These are phyloP conservation scores for Limonomyces culmigenus DNA, from an alignment of 1,284 basidiomycete species.

Conservation along the genomic window DNA sequence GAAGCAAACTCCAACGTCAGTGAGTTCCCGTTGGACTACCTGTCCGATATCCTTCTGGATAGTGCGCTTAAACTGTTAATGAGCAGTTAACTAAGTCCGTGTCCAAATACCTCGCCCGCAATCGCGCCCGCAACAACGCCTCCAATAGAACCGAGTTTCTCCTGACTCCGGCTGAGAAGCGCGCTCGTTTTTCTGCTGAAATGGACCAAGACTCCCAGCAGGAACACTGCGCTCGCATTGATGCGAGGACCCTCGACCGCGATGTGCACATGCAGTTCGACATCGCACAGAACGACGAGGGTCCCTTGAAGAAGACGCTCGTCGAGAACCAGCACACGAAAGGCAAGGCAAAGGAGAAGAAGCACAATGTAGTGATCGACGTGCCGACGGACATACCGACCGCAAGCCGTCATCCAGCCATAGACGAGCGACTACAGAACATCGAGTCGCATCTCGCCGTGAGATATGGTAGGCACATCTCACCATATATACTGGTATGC, in stretches of 20 bases:
- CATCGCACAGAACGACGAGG: conserved; percentile 64
- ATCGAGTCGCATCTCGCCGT: conserved; percentile 55
- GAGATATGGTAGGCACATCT: conserved; percentile 40
- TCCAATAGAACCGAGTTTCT: conserved; percentile 65
- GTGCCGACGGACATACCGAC: conserved; percentile 13
- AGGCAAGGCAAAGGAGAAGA: too few relatives aligned
- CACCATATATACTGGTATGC: not conserved
- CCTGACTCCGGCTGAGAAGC: conserved; percentile 35
- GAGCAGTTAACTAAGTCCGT: conserved; percentile 49
- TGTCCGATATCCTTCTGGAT: too few relatives aligned
- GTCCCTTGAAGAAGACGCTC: conserved; percentile 47
- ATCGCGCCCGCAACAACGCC: conserved; percentile 48
- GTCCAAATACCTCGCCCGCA: conserved; percentile 48
- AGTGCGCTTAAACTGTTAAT: too few relatives aligned
- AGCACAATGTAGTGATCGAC: too few relatives aligned
- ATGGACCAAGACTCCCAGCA: conserved; percentile 11
- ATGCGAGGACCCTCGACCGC: conserved; percentile 50
- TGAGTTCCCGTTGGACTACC: too few relatives aligned
- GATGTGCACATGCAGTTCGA: conserved; percentile 71
- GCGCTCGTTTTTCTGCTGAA: conserved; percentile 16
- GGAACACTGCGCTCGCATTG: conserved; percentile 42
- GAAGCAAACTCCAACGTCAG: not conserved
- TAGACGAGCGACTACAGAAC: conserved; percentile 43
- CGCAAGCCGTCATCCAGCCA: conserved; percentile 30
- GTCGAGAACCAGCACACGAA: too few relatives aligned